A percentile compares a stretch with the other conserved stretches of the same genome.
These are phyloP conservation scores for Naganishia albida DNA, from an alignment of 1,284 basidiomycete species.

Conservation along the genomic window DNA sequence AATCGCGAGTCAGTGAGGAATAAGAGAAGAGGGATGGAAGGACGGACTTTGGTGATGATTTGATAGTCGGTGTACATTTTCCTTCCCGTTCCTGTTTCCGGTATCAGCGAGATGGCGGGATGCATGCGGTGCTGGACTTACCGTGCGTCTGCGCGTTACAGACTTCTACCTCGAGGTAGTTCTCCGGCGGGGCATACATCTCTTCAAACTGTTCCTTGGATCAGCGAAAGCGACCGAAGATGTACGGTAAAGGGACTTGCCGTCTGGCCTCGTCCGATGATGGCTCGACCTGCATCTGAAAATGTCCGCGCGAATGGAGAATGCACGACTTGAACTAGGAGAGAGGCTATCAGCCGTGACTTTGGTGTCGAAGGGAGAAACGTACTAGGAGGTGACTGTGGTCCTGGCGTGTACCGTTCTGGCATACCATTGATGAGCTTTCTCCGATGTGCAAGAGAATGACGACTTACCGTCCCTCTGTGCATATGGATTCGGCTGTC, in stretches of 20 bases:
- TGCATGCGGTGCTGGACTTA: conserved; percentile 53
- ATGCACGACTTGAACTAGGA: conserved; percentile 50
- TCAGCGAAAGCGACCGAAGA: neutral
- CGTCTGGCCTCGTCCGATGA: conserved; percentile 71
- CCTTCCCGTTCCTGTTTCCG: conserved; percentile 74
- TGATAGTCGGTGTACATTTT: conserved; percentile 99
- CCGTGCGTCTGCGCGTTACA: conserved; percentile 96
- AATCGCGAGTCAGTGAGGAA: neutral
- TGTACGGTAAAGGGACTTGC: conserved; percentile 58
- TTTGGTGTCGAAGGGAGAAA: neutral
- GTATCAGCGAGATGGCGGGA: neutral
- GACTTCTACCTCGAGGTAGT: conserved; percentile 97
- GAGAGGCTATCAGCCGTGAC: neutral
- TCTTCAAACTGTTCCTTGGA: conserved; percentile 70
- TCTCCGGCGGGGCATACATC: conserved; percentile 96
- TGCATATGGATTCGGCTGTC: conserved; percentile 11
- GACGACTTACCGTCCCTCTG: conserved; percentile 8
- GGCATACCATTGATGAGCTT: neutral
- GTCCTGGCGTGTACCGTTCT: conserved; percentile 38
- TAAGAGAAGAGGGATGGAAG: neutral
- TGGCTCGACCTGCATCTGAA: conserved; percentile 66
- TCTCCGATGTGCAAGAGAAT: neutral
- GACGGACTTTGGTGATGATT: conserved; percentile 86
- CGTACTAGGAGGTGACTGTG: conserved; percentile 44
- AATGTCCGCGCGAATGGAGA: conserved; percentile 79